Base-by-base conservation (phyloP, 768 basidiomycete species). In the Kwoniella europaea region DNA sequence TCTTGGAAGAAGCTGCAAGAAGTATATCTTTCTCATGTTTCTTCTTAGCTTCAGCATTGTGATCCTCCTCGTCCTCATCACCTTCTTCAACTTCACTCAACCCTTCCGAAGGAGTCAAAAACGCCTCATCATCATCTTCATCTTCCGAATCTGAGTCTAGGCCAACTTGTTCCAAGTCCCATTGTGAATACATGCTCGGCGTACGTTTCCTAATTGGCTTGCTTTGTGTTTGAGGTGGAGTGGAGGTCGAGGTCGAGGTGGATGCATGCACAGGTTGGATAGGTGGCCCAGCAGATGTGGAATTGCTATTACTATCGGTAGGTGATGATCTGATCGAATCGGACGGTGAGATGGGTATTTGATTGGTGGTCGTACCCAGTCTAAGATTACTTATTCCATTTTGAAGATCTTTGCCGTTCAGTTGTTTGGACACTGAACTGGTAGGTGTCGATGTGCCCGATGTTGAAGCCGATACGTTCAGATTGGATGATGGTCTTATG, bases 11-110 rank as follows among this genome's bases (percentile, higher is more conserved):
- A 35, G 55, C 4, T 20, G 42, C 3, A 10, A 42, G 5, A 7
- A 43, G 10, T 15, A 42, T 42, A 16, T 27, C 29, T 29, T 54
- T 24, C 27, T 41, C 35, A 9, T 35, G 35, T 35, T 9, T 35
- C 16, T 27, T 62, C 13, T n/a, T 46, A 2, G 15, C 60, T 41
- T 27, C 18, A 42, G 20, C n/a, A 62, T 42, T 61, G 16, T 46
- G 42, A 46, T 61, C 54, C 62, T 18, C 35, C n/a, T 74, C 67
- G 10, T 76, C 74, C 55, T 82, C 82, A 15, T 81, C 78, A 20
- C 74, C 81, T 69, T 83, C 82, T 55, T 79, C 82, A 5, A 83
- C 79, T 63, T 82, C 81, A 61, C 81, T 82, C 60, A 83, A 68
- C 1, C 82, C 82, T 27, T 83, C 82, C 7, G 79, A 71, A 16